These are phyloP conservation scores for Capronia epimyces DNA, from an alignment of 2,329 filamentous ascomycete species.

Conservation along the genomic window DNA sequence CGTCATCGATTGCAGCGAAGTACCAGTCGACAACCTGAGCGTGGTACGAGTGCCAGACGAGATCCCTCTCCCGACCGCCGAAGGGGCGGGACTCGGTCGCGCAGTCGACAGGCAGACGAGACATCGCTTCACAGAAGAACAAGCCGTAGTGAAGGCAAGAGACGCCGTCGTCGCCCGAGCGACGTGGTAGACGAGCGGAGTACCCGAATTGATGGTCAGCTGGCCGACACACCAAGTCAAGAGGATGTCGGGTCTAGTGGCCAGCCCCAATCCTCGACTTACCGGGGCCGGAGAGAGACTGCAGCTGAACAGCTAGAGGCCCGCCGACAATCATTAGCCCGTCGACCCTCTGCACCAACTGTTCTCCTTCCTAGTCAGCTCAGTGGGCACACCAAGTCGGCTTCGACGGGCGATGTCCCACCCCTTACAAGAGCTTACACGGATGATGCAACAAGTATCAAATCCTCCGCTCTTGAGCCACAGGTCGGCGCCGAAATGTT, in stretches of 20 bases:
- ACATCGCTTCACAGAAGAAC: constrained; percentile 12
- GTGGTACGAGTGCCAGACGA: constrained; percentile 39
- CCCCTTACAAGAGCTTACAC: constrained; percentile 37
- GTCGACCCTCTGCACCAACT: constrained; percentile 69
- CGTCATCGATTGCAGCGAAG: constrained; percentile 45
- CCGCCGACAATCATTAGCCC: constrained; percentile 73
- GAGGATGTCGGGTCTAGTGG: constrained; percentile 14
- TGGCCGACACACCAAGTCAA: neutral
- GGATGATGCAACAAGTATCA: constrained; percentile 42
- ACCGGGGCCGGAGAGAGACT: constrained; percentile 64
- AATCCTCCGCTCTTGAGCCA: constrained; percentile 37
- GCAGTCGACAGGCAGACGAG: constrained; percentile 35
- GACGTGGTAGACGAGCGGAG: constrained; percentile 15
- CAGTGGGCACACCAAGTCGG: constrained; percentile 38
- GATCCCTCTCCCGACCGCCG: constrained; percentile 45
- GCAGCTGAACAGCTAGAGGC: constrained; percentile 84
- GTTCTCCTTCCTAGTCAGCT: constrained; percentile 67
- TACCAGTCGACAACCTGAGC: constrained; percentile 42
- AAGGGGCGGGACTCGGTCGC: constrained; percentile 34
- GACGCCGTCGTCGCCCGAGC: constrained; percentile 17
- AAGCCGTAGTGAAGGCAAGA: constrained; percentile 16
- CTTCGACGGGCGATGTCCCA: constrained; percentile 28
- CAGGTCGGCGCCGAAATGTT: constrained; percentile 49
- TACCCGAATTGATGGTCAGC: constrained; percentile 11
- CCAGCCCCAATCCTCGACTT: constrained; percentile 45